These are phyloP conservation scores for Aspergillus viridinutans DNA, from an alignment of 2,329 filamentous ascomycete species.

Conservation along the genomic window DNA sequence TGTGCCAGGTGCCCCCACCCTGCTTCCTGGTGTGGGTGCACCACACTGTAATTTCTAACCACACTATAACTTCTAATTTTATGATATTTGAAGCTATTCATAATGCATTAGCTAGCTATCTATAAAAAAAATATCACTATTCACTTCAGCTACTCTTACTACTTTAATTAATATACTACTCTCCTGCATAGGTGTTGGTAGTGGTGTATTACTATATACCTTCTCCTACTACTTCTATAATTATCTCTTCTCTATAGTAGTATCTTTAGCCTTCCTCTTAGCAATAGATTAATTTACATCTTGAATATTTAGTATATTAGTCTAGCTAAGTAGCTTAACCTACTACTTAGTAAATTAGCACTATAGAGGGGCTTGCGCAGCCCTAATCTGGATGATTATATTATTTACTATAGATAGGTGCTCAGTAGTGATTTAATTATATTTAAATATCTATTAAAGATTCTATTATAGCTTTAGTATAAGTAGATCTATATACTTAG, in stretches of 20 bases:
- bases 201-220: background rate
- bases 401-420: background rate
- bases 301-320: background rate
- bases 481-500: no score
- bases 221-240: background rate
- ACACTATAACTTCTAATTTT: background rate
- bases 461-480: no score
- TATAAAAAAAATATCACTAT: background rate
- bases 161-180: background rate
- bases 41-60: no score
- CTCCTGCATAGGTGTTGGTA: background rate
- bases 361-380: background rate
- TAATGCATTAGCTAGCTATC: background rate
- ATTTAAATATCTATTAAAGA: no score
- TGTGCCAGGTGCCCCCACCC: no score
- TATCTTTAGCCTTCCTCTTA: background rate
- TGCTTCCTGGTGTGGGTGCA: no score
- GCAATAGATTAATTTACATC: background rate
- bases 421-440: no score
- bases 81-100: background rate
- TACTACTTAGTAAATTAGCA: background rate
- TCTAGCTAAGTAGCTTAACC: background rate
- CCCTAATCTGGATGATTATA: background rate
- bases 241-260: no score
- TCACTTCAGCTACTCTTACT: background rate